A percentile compares a stretch with the other conserved stretches of the same genome.
Conservation (phyloP, 345 rosid species). For the Euphorbia pulcherrima region DNA sequence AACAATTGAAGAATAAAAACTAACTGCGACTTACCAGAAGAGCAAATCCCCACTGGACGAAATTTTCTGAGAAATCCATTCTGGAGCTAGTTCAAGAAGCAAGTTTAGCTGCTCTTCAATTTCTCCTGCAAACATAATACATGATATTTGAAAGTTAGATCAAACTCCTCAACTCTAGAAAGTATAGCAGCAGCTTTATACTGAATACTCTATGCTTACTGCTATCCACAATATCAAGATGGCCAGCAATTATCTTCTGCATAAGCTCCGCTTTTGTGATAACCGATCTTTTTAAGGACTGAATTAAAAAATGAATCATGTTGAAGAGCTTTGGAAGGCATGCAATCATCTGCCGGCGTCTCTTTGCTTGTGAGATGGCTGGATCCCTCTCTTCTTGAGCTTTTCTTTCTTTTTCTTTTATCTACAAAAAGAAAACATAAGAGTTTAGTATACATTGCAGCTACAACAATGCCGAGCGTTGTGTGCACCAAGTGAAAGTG, state of each 20-base stretch:
- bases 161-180: constrained; percentile 8
- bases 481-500: background rate
- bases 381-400: constrained; percentile 64
- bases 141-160: constrained; percentile 9
- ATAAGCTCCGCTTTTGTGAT: constrained; percentile 75
- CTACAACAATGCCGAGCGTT: background rate
- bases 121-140: constrained; percentile 48
- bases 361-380: constrained; percentile 76
- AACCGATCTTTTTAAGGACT: constrained; percentile 58
- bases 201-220: constrained; percentile 36
- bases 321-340: constrained; percentile 75
- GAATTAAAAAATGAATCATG: constrained; percentile 59
- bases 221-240: constrained; percentile 62
- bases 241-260: constrained; percentile 53
- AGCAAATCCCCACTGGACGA: constrained; percentile 64
- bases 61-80: constrained; percentile 73
- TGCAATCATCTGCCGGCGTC: constrained; percentile 57
- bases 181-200: background rate
- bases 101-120: constrained; percentile 71
- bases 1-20: background rate
- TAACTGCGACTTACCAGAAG: constrained; percentile 50
- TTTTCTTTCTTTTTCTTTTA: constrained; percentile 66
- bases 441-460: background rate
- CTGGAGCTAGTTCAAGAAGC: constrained; percentile 72
- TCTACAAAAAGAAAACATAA: constrained; percentile 47